Evolutionary conservation across 164 flowering plant genomes (phyloP), one percentile per base, ranked within the genome.

Genomic region (Stephania yunnanensis): DNA sequence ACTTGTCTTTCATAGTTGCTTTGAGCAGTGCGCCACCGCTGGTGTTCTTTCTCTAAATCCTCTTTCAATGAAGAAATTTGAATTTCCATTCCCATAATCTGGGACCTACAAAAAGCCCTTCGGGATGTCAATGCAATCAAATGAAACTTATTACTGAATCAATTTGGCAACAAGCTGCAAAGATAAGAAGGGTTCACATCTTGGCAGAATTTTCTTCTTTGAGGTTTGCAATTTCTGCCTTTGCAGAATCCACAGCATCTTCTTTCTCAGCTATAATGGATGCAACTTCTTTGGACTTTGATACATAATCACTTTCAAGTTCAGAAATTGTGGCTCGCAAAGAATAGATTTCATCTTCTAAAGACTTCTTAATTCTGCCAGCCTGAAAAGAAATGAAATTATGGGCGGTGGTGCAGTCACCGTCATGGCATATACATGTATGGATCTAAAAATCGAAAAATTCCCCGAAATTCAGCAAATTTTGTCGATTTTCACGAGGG

Each of bases 1-100:
- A 94, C 98, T 94, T 95, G 99, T 89, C 98, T 86, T 79, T 95
- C 94, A 84, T 93, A 95, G 83, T 93, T 95, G 20, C 81, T 85
- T 74, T 93, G 97, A 80, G 99, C 89, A 68, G 88, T 74, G 70
- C 84, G 88, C 92, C 95, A 89, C n/a, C 86, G 84, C 71, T 87
- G 85, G 73, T 89, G 96, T 79, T 90, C 92, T 74, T 77, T 85
- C 81, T 88, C 96, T 85, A 94, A 77, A 78, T 91, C 91, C 65
- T 93, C 92, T 76, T 87, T 91, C 80, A 93, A 68, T 42, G 83
- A 78, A 81, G 91, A 78, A 17, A 90, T 77, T 75, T 87, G 89
- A 76, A 87, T 78, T 80, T 90, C 96, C 88, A 92, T 50, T 11
- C 74, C 79, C 46, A 46, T 72, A 70, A 87, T 80, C 82, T 87